Percentiles rank a stretch among this genome's conserved stretches.
Evolutionary conservation across 2,329 filamentous ascomycete genomes (phyloP).

Genomic region (Neurospora crassa): DNA sequence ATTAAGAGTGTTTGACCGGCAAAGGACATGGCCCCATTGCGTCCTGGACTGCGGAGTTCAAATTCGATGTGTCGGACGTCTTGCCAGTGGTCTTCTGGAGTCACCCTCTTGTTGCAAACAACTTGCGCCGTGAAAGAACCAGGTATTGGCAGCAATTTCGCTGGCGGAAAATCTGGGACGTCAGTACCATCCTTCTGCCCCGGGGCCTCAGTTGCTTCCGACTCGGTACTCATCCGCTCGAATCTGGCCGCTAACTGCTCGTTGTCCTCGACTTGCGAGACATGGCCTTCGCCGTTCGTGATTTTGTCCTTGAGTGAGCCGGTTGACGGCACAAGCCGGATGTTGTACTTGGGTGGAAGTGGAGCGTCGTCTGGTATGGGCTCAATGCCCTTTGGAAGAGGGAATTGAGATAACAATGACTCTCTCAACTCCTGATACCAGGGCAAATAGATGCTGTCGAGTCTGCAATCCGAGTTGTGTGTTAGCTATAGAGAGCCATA

Average conservation of each 20-base stretch:
- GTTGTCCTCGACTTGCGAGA: constrained; percentile 11
- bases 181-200: background rate
- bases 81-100: constrained; percentile 74
- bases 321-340: constrained; percentile 14
- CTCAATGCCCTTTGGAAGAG: constrained; percentile 54
- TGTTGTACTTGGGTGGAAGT: constrained; percentile 62
- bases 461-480: constrained; percentile 34
- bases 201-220: background rate
- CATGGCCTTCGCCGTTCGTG: constrained; percentile 15
- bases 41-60: constrained; percentile 25
- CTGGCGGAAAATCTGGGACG: constrained; percentile 18
- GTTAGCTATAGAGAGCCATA: background rate
- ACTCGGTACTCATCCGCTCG: constrained; percentile 13
- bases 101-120: constrained; percentile 60
- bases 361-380: constrained; percentile 67
- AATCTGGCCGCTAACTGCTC: constrained; percentile 18
- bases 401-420: constrained; percentile 56
- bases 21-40: constrained; percentile 28
- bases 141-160: constrained; percentile 44
- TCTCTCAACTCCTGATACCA: constrained; percentile 64
- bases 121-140: constrained; percentile 49
- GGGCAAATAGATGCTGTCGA: constrained; percentile 71
- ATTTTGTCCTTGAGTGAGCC: constrained; percentile 3
- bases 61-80: constrained; percentile 79
- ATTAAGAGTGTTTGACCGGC: constrained; percentile 77